Evolutionary conservation across 306 rosid genomes (phyloP).

Genomic region (Castanea sativa): DNA sequence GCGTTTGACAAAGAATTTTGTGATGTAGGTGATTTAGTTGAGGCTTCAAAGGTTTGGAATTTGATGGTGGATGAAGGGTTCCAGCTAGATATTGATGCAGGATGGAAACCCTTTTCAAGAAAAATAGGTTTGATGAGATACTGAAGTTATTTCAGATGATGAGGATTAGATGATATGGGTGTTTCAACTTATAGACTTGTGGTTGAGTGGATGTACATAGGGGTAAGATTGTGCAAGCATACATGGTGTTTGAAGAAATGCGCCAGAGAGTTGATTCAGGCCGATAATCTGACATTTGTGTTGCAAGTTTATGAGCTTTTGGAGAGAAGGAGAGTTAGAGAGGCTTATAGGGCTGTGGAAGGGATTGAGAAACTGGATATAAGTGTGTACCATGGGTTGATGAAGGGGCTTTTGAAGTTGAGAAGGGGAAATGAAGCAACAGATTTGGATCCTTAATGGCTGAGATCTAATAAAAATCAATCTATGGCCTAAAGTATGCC

Average conservation of each 20-base stretch:
- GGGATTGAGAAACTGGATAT: conserved; percentile 38
- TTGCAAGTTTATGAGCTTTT: conserved; percentile 49
- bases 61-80: conserved; percentile 32
- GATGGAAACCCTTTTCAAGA: conserved; percentile 70
- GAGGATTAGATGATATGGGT: too few relatives aligned
- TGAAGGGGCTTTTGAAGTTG: conserved; percentile 75
- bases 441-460: too few relatives aligned
- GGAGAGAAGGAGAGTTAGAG: conserved; percentile 4
- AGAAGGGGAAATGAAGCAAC: conserved; percentile 70
- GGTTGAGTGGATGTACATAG: conserved; percentile 67
- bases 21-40: too few relatives aligned
- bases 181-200: too few relatives aligned
- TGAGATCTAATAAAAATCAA: too few relatives aligned
- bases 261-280: conserved; percentile 45
- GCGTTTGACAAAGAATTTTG: conserved; percentile 28
- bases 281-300: conserved; percentile 50
- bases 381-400: conserved; percentile 63
- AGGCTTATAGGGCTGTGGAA: too few relatives aligned
- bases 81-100: conserved; percentile 41
- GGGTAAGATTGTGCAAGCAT: conserved; percentile 51
- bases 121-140: conserved; percentile 37
- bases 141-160: too few relatives aligned
- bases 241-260: conserved; percentile 69
- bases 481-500: too few relatives aligned
- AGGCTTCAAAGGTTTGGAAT: too few relatives aligned